These are phyloP conservation scores for Fomitopsis serialis DNA, from an alignment of 768 basidiomycete genomes.

Conservation along the genomic window DNA sequence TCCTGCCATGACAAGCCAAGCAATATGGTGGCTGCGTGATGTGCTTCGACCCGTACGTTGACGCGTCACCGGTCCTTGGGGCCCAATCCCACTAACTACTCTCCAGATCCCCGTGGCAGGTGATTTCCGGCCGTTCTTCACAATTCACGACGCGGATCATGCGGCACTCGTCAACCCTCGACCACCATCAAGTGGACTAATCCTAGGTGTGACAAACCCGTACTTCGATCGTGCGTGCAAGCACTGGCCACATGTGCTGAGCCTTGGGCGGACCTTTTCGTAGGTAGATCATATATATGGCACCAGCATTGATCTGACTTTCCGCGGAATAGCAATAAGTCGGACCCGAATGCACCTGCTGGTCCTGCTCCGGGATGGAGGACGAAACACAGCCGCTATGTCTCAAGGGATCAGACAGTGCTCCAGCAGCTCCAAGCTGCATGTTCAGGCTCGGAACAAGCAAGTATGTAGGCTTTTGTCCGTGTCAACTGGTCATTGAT, in stretches of 20 bases:
- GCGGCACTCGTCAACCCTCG: slow-evolving; percentile 70
- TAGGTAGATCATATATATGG: slow-evolving; percentile 29
- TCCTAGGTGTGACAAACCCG: slow-evolving; percentile 87
- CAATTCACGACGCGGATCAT: slow-evolving; percentile 92
- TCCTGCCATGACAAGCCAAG: slow-evolving; percentile 79
- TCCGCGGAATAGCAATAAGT: background rate
- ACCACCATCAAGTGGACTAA: slow-evolving; percentile 68
- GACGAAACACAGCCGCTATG: slow-evolving; percentile 75
- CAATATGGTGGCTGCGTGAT: slow-evolving; percentile 90
- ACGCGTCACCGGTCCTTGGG: background rate
- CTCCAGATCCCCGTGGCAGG: slow-evolving; percentile 72
- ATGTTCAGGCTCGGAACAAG: slow-evolving; percentile 38
- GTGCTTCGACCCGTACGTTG: slow-evolving; percentile 70
- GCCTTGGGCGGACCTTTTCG: slow-evolving; percentile 50
- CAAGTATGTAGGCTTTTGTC: slow-evolving; percentile 40
- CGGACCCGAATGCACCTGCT: slow-evolving; percentile 4
- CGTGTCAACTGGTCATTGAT: background rate
- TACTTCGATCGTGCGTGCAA: slow-evolving; percentile 73
- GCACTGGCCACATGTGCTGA: slow-evolving; percentile 84
- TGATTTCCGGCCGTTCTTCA: slow-evolving; percentile 92
- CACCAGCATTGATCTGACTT: background rate
- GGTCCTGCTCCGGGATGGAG: slow-evolving; percentile 72
- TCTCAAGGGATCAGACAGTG: slow-evolving; percentile 76
- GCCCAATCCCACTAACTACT: background rate
- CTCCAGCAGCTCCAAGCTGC: slow-evolving; percentile 71